Evolutionary conservation across 2,329 filamentous ascomycete genomes (phyloP).

Genomic region (Coleophoma eucalyptorum): DNA sequence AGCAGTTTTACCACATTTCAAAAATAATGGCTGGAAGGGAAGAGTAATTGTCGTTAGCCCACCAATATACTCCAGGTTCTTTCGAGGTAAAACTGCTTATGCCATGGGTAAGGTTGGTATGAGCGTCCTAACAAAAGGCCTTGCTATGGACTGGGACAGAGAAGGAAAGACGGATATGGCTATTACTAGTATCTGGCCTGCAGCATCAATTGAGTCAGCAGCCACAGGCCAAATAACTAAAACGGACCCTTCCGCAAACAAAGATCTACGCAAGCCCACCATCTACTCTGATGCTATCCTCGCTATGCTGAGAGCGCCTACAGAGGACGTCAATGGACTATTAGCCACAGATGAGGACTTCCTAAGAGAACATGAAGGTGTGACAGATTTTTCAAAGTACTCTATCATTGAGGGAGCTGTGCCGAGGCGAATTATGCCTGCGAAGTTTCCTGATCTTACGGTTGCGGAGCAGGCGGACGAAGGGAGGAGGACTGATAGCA

Average conservation of each 20-base stretch:
- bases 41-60: slow-evolving; percentile 77
- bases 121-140: slow-evolving; percentile 75
- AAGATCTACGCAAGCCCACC: slow-evolving; percentile 62
- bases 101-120: slow-evolving; percentile 77
- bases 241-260: slow-evolving; percentile 40
- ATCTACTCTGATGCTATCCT: slow-evolving; percentile 81
- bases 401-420: slow-evolving; percentile 57
- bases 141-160: slow-evolving; percentile 77
- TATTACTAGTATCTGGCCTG: slow-evolving; percentile 80
- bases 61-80: slow-evolving; percentile 82
- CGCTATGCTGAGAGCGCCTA: slow-evolving; percentile 61
- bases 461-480: slow-evolving; percentile 81
- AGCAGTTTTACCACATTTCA: slow-evolving; percentile 63
- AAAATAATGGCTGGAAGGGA: slow-evolving; percentile 46
- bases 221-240: slow-evolving; percentile 57
- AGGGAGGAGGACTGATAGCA: slow-evolving; percentile 67
- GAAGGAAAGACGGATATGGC: slow-evolving; percentile 61
- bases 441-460: slow-evolving; percentile 58
- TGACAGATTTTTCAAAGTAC: slow-evolving; percentile 72
- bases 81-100: slow-evolving; percentile 82
- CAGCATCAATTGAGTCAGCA: slow-evolving; percentile 70
- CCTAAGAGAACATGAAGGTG: slow-evolving; percentile 56
- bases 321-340: slow-evolving; percentile 62
- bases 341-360: slow-evolving; percentile 80
- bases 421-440: slow-evolving; percentile 77